A percentile compares a stretch with the other conserved stretches of the same genome.
Conservation (phyloP, 805 yeast genomes). For the Starmerella etchellsii region DNA sequence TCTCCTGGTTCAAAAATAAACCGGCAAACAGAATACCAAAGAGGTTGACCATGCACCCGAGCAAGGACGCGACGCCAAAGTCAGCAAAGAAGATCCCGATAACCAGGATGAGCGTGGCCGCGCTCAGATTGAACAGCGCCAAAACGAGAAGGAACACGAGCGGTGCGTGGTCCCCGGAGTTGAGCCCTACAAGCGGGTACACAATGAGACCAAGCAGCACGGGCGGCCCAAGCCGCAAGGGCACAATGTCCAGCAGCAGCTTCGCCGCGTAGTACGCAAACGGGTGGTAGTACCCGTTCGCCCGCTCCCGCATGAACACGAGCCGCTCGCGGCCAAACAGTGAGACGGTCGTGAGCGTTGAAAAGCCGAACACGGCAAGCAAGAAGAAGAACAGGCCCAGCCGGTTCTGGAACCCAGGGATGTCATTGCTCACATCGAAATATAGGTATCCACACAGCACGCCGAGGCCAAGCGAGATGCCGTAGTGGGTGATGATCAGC, state of each 20-base stretch:
- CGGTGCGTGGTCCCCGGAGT: slow-evolving; percentile 63
- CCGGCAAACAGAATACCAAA: slow-evolving; percentile 90
- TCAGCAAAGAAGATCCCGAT: slow-evolving; percentile 81
- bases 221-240: slow-evolving; percentile 88
- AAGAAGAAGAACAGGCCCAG: slow-evolving; percentile 86
- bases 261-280: slow-evolving; percentile 74
- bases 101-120: slow-evolving; percentile 71
- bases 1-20: slow-evolving; percentile 73
- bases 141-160: slow-evolving; percentile 55
- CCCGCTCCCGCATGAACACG: slow-evolving; percentile 82
- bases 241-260: slow-evolving; percentile 81
- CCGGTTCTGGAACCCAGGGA: slow-evolving; percentile 92
- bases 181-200: slow-evolving; percentile 83
- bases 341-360: slow-evolving; percentile 81
- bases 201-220: slow-evolving; percentile 62
- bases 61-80: slow-evolving; percentile 81
- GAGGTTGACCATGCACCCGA: slow-evolving; percentile 70
- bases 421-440: slow-evolving; percentile 72
- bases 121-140: slow-evolving; percentile 72
- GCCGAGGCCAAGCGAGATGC: slow-evolving; percentile 64
- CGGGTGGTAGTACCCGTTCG: slow-evolving; percentile 88
- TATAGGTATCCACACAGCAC: slow-evolving; percentile 75
- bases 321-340: slow-evolving; percentile 80
- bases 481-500: slow-evolving; percentile 72
- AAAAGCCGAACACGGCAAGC: slow-evolving; percentile 84